Evolutionary conservation across 2,329 filamentous ascomycete genomes (phyloP).

Genomic region (Neospermospora avenae): DNA sequence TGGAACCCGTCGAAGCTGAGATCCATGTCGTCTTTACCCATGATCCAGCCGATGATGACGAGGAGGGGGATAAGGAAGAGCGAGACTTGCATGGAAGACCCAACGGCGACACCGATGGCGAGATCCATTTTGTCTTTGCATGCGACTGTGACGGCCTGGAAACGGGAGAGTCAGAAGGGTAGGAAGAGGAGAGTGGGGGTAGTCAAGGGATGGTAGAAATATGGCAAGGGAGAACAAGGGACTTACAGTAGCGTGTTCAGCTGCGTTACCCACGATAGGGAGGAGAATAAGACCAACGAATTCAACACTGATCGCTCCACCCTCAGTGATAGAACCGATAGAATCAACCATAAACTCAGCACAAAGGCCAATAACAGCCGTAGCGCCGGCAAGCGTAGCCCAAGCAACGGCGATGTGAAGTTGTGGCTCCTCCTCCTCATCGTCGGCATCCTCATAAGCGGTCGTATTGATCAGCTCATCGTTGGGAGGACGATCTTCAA

Average conservation of each 20-base stretch:
- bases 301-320: slow-evolving; percentile 68
- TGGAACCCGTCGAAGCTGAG: slow-evolving; percentile 78
- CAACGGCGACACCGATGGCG: slow-evolving; percentile 78
- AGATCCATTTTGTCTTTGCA: slow-evolving; percentile 72
- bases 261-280: slow-evolving; percentile 78
- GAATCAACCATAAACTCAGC: slow-evolving; percentile 76
- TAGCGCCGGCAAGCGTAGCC: slow-evolving; percentile 66
- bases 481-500: slow-evolving; percentile 24
- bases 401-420: slow-evolving; percentile 71
- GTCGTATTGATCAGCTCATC: slow-evolving; percentile 42
- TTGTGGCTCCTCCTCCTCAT: slow-evolving; percentile 71
- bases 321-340: slow-evolving; percentile 69
- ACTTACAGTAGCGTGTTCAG: slow-evolving; percentile 80
- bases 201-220: no score
- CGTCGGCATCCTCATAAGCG: slow-evolving; percentile 50
- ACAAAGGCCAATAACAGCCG: slow-evolving; percentile 68
- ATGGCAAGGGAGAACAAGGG: no score
- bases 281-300: slow-evolving; percentile 80
- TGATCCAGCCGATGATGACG: slow-evolving; percentile 77
- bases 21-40: slow-evolving; percentile 63
- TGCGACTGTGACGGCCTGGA: slow-evolving; percentile 65
- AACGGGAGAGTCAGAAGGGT: no score
- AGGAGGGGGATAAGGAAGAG: slow-evolving; percentile 77
- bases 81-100: slow-evolving; percentile 80
- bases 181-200: no score